Evolutionary conservation across 83 land plant species (phyloP), one percentile per base, ranked within the genome.

Genomic region (Isoetes engelmannii): DNA sequence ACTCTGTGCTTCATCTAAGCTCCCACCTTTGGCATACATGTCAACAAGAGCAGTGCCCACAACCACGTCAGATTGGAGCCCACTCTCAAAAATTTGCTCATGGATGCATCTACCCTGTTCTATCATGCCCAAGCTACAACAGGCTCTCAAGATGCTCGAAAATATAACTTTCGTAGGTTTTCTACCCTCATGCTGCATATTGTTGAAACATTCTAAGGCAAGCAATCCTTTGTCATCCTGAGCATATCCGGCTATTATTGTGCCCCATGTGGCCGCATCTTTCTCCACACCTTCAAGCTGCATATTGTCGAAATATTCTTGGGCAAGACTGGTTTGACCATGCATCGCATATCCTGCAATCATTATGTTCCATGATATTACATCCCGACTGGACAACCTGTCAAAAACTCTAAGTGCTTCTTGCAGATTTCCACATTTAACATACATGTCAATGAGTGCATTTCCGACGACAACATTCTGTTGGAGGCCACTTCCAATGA

Each of bases 381-480:
- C 63, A 21, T 60, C 63, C 1, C 63, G 13, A 13, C 21, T 8
- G 13, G 63, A 2, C 20, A 21, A n/a, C 3, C 20, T 21, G 63
- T 19, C 20, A 60, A 60, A 60, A 21, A 60, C 63, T 15, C 20
- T 10, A 10, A 9, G 1, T 15, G 63, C 63, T 9, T 60, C 63
- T 8, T 15, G 10, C 28, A 60, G 0, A 60, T 20, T 60, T 20
- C 63, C 63, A 21, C 63, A 60, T 15, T 60, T 60, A 8, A 21
- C 28, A 21, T 60, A 60, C 63, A 60, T 60, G 63, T 60, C 63
- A 15, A 60, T 20, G 19, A 60, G 63, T 13, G 63, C 20, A 21
- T 20, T 60, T 60, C 21, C 63, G 10, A 60, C 3, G 20, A 19
- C n/a, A 19, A 13, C 13, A 60, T 60, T 19, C 9, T 13, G 20